These are phyloP conservation scores for Acrocalymma vagum DNA, from an alignment of 2,329 filamentous ascomycete genomes.

Conservation along the genomic window DNA sequence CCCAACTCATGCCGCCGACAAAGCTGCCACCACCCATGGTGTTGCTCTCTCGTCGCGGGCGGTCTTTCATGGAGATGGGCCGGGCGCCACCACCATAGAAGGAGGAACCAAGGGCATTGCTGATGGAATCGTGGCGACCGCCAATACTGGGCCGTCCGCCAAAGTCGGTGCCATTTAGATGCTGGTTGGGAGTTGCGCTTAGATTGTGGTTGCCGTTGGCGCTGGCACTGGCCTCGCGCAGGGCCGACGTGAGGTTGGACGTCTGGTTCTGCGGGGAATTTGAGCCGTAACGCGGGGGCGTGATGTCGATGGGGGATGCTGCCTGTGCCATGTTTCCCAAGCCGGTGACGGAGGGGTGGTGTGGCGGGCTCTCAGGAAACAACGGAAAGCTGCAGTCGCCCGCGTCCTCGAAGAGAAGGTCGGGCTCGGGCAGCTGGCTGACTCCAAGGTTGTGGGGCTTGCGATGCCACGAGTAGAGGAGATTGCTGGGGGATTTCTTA, in stretches of 20 bases:
- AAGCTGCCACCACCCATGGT: conserved; percentile 70
- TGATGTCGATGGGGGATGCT: conserved; percentile 68
- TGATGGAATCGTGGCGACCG: conserved; percentile 64
- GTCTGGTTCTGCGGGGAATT: conserved; percentile 69
- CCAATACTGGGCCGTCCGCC: conserved; percentile 41
- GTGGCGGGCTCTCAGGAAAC: conserved; percentile 44
- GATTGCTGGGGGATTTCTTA: conserved; percentile 33
- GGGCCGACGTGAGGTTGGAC: conserved; percentile 69
- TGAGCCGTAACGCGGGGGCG: conserved; percentile 62
- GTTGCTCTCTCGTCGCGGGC: conserved; percentile 65
- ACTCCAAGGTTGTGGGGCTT: conserved; percentile 46
- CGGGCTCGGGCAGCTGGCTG: conserved; percentile 38
- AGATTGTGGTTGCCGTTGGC: conserved; percentile 34
- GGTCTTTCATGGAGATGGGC: conserved; percentile 68
- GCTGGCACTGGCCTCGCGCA: conserved; percentile 58
- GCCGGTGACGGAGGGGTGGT: conserved; percentile 18
- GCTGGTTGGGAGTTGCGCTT: conserved; percentile 52
- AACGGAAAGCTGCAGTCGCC: conserved; percentile 52
- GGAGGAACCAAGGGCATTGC: conserved; percentile 53
- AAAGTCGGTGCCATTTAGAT: conserved; percentile 41
- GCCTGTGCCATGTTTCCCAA: conserved; percentile 59
- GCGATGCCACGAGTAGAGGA: conserved; percentile 56
- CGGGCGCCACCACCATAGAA: conserved; percentile 67
- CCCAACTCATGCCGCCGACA: conserved; percentile 91
- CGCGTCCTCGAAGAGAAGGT: conserved; percentile 51